A percentile compares a stretch with the other conserved stretches of the same genome.
These are phyloP conservation scores for Cercospora canescens DNA, from an alignment of 2,329 filamentous ascomycete genomes.

Conservation along the genomic window DNA sequence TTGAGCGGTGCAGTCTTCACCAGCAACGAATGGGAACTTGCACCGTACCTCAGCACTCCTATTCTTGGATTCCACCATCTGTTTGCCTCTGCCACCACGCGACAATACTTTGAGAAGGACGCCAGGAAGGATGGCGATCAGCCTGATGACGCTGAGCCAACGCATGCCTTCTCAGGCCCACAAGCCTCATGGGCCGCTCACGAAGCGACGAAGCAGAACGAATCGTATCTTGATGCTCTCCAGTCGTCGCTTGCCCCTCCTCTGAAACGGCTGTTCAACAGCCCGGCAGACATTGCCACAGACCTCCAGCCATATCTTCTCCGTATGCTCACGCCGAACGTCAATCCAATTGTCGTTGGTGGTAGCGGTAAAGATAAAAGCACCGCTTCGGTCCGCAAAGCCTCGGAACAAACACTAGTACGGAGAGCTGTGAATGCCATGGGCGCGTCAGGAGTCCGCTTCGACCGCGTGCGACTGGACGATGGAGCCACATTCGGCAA, in stretches of 20 bases:
- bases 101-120: slow-evolving; percentile 43
- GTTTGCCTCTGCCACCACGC: slow-evolving; percentile 72
- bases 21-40: slow-evolving; percentile 91
- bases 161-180: slow-evolving; percentile 75
- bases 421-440: slow-evolving; percentile 77
- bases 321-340: slow-evolving; percentile 80
- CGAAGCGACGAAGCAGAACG: slow-evolving; percentile 79
- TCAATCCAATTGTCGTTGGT: slow-evolving; percentile 88
- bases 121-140: slow-evolving; percentile 42
- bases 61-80: slow-evolving; percentile 88
- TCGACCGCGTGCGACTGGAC: slow-evolving; percentile 75
- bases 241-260: slow-evolving; percentile 71
- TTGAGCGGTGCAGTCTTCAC: slow-evolving; percentile 76
- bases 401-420: slow-evolving; percentile 79
- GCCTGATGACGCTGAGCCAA: slow-evolving; percentile 28
- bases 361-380: slow-evolving; percentile 39
- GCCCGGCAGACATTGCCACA: slow-evolving; percentile 71
- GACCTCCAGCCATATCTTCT: slow-evolving; percentile 85
- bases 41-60: slow-evolving; percentile 81
- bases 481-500: slow-evolving; percentile 44
- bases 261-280: slow-evolving; percentile 75
- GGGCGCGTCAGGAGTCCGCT: slow-evolving; percentile 75
- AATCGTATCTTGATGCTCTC: slow-evolving; percentile 69
- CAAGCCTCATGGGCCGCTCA: slow-evolving; percentile 78
- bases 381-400: slow-evolving; percentile 79